Base-by-base conservation (phyloP, 345 rosid genomes). In the Reutealis trisperma region DNA sequence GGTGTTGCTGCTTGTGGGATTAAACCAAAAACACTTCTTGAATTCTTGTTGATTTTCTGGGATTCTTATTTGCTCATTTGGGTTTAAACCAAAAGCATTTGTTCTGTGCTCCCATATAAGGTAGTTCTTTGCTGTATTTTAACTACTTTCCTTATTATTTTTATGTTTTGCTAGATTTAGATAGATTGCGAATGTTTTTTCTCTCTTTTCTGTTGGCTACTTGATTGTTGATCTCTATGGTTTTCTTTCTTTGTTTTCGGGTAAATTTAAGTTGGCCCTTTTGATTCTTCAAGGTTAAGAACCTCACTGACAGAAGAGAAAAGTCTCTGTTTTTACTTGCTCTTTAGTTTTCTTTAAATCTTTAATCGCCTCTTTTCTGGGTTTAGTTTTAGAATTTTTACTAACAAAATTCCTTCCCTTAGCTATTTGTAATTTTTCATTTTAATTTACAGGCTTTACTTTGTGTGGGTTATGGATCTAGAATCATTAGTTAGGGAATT, bases 401-500 rank as follows among this genome's bases (percentile, higher is more conserved):
- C 44, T 42, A 0, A 24, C 12, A 66, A 59, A 75, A 52, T 54
- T 67, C 59, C 19, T 37, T 32, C 74, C 47, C 76, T 73, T 30
- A 37, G 14, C 55, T 47, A 21, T 44, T 73, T 49, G 22, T 8
- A 34, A 25, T 25, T 34, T 57, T 16, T 64, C 55, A 47, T 63
- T 30, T 42, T 54, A 7, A 54, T 4, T 54, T 5, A 19, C 59
- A 18, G 63, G 22, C 69, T 67, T 57, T 30, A 18, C 72, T 63
- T 77, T 16, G 70, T 67, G 63, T 72, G 60, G 75, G 69, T 67
- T 69, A 27, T 75, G 88, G 91, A 89, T 88, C 88, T 85, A 75
- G 45, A 63, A 21, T 67, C 75, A 62, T 67, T 52, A 70, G 77
- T 59, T 45, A 37, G 76, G 51, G 55, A 37, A 59, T 42, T 69